Conservation (phyloP, 2,329 filamentous ascomycete genomes). For the Didymella pinodella region DNA sequence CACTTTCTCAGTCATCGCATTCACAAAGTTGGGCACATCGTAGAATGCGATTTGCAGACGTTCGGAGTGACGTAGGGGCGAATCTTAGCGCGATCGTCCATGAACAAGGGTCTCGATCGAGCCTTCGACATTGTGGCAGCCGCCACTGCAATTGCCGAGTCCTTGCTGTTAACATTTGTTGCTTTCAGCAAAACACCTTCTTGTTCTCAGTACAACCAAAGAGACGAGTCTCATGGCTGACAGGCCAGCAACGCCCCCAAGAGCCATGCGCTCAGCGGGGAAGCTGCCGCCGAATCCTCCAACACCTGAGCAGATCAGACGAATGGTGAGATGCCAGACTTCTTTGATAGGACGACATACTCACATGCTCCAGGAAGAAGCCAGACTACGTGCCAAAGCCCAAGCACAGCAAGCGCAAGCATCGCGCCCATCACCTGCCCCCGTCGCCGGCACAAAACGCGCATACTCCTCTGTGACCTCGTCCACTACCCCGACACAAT, state of each 20-base stretch:
- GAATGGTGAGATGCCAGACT: slow-evolving; percentile 57
- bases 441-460: slow-evolving; percentile 71
- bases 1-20: background rate
- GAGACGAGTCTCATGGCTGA: slow-evolving; percentile 44
- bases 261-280: slow-evolving; percentile 49
- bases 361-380: slow-evolving; percentile 72
- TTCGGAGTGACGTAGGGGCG: slow-evolving; percentile 23
- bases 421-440: slow-evolving; percentile 36
- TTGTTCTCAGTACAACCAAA: background rate
- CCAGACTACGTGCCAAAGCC: slow-evolving; percentile 86
- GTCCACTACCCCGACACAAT: slow-evolving; percentile 62
- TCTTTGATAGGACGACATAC: too few species aligned
- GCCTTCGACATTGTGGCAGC: slow-evolving; percentile 22
- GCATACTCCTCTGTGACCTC: slow-evolving; percentile 70
- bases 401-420: slow-evolving; percentile 61
- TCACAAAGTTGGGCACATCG: background rate
- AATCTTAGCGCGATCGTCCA: slow-evolving; percentile 39
- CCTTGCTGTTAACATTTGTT: background rate
- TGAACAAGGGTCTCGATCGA: slow-evolving; percentile 34
- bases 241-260: slow-evolving; percentile 59
- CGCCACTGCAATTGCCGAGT: slow-evolving; percentile 19
- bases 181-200: background rate
- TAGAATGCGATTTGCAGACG: slow-evolving; percentile 15
- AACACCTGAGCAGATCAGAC: slow-evolving; percentile 68
- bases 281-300: slow-evolving; percentile 57